phyloP scores from a whole-genome alignment of 257 asterid species.

The Rauvolfia tetraphylla region DNA sequence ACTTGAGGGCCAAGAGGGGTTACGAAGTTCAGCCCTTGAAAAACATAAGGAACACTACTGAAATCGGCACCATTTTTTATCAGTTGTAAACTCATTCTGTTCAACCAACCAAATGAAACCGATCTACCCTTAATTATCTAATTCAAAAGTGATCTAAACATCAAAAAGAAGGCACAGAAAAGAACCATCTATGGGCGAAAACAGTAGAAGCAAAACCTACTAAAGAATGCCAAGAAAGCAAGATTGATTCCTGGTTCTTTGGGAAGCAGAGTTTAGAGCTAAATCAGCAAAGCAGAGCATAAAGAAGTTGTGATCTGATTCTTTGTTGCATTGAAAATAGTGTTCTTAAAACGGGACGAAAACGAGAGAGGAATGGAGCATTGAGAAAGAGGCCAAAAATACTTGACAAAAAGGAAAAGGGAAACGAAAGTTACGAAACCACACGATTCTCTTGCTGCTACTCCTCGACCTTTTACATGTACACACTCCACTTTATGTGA shows the following conservation, averaged over 20 bases:
- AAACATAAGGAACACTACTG: neutral
- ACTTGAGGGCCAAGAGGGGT: neutral
- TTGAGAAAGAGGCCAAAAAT: neutral
- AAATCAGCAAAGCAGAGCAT: neutral
- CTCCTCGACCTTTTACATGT: neutral
- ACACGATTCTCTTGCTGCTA: constrained; percentile 21
- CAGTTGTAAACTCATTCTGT: neutral
- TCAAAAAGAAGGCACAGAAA: too few species aligned
- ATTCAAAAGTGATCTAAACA: too few species aligned
- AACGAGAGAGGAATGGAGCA: neutral
- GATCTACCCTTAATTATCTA: neutral
- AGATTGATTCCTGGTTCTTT: neutral
- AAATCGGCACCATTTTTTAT: neutral
- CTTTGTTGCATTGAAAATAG: too few species aligned
- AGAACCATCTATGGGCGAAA: too few species aligned
- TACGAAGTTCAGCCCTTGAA: constrained; percentile 8
- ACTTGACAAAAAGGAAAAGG: neutral
- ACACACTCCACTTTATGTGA: neutral
- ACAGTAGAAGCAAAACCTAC: too few species aligned
- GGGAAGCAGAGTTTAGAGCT: neutral
- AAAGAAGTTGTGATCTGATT: neutral
- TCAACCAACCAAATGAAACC: neutral
- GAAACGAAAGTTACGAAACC: constrained; percentile 3
- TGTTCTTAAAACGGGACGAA: neutral
- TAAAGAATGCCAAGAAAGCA: too few species aligned